Percentiles rank a stretch among this genome's conserved stretches.
Conservation (phyloP, 2,329 filamentous ascomycete genomes). For the Calonectria ilicicola region DNA sequence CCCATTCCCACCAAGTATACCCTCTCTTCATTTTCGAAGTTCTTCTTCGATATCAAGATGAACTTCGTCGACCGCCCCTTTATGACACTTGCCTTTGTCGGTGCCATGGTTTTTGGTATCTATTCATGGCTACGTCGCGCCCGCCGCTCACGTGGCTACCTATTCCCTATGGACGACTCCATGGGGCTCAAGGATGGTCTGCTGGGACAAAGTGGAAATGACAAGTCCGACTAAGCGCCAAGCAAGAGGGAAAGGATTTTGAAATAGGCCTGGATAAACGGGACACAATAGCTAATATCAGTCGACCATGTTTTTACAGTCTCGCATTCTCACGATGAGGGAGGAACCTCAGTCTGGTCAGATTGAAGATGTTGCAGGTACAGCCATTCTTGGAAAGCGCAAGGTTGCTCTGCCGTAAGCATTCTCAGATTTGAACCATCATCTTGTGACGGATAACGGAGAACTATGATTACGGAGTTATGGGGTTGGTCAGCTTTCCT, state of each 20-base stretch:
- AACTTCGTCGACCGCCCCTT: conserved; percentile 71
- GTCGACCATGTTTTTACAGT: not conserved
- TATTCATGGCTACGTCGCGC: conserved; percentile 67
- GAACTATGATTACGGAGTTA: conserved; percentile 39
- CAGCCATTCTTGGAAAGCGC: not conserved
- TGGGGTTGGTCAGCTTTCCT: conserved; percentile 34
- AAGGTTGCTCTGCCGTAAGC: not conserved
- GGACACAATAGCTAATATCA: not conserved
- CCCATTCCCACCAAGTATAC: conserved; percentile 83
- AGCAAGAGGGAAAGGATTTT: not conserved
- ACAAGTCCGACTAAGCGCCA: conserved; percentile 48
- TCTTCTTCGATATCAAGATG: conserved; percentile 75
- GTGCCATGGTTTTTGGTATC: conserved; percentile 66
- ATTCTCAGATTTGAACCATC: not conserved
- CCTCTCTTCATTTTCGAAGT: conserved; percentile 76
- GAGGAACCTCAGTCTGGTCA: not conserved
- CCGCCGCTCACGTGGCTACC: conserved; percentile 65
- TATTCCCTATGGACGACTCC: conserved; percentile 73
- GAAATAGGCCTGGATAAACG: not conserved
- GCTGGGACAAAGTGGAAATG: conserved; percentile 59
- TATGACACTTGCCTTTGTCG: conserved; percentile 67
- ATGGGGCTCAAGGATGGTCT: conserved; percentile 74
- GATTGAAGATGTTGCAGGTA: not conserved
- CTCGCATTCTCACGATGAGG: not conserved
- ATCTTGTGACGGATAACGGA: not conserved